Conservation (phyloP, 306 rosid genomes). For the Rosa lucieae region DNA sequence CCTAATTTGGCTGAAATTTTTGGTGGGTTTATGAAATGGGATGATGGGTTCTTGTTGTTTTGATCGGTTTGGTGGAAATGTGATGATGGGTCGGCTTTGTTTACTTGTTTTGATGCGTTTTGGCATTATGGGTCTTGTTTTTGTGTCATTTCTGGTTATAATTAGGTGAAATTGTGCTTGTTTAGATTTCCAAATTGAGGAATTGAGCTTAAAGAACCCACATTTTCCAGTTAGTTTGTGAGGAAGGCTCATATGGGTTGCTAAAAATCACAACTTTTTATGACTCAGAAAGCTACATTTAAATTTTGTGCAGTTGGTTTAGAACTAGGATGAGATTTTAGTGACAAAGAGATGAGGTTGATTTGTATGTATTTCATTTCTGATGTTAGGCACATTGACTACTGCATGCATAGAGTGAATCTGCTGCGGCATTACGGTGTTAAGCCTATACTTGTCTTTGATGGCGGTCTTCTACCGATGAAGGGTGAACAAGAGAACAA, state of each 20-base stretch:
- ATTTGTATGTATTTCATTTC: neutral
- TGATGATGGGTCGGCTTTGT: neutral
- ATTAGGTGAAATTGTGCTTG: neutral
- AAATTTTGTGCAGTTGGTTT: neutral
- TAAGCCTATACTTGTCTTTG: constrained; percentile 88
- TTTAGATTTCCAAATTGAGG: neutral
- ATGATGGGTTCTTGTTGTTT: neutral
- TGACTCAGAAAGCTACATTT: neutral
- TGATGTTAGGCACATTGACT: constrained; percentile 73
- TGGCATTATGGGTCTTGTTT: neutral
- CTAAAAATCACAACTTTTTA: neutral
- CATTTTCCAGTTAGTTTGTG: neutral
- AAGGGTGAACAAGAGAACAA: constrained; percentile 89
- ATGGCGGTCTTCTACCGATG: constrained; percentile 95
- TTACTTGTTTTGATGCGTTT: neutral
- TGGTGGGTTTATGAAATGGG: neutral
- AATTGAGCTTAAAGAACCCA: neutral
- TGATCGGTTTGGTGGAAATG: neutral
- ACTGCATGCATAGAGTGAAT: constrained; percentile 92
- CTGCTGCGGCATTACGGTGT: constrained; percentile 71
- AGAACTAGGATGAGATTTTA: neutral
- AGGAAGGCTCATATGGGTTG: neutral
- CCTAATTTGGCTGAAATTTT: neutral
- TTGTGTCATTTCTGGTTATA: neutral
- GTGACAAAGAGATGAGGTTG: neutral